phyloP scores from a whole-genome alignment of 768 basidiomycete genomes.

The Ephemerocybe angulata region DNA sequence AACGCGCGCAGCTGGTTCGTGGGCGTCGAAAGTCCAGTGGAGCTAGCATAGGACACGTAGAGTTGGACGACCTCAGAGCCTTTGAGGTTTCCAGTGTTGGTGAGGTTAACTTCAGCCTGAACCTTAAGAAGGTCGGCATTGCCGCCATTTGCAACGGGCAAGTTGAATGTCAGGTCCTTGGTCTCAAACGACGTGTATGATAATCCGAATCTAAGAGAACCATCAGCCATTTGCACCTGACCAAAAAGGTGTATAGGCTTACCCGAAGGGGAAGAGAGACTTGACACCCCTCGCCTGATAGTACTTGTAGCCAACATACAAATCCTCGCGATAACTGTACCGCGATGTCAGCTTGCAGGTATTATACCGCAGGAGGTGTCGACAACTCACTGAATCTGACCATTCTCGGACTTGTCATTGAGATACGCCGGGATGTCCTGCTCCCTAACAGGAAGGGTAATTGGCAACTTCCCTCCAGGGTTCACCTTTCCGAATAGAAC shows the following conservation, averaged over 20 bases:
- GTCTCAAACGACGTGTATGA: slow-evolving; percentile 72
- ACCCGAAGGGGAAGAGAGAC: slow-evolving; percentile 70
- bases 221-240: background rate
- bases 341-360: background rate
- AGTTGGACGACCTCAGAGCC: slow-evolving; percentile 69
- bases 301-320: slow-evolving; percentile 70
- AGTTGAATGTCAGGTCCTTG: slow-evolving; percentile 39
- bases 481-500: slow-evolving; percentile 62
- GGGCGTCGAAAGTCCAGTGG: slow-evolving; percentile 51
- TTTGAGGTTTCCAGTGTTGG: slow-evolving; percentile 47
- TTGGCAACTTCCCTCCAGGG: slow-evolving; percentile 55
- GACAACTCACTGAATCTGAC: slow-evolving; percentile 39
- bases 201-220: slow-evolving; percentile 43
- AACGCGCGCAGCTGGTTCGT: slow-evolving; percentile 63
- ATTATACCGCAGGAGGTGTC: background rate
- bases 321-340: slow-evolving; percentile 52
- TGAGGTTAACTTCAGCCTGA: slow-evolving; percentile 44
- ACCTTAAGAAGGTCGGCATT: slow-evolving; percentile 29
- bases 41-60: slow-evolving; percentile 54
- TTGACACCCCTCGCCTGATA: slow-evolving; percentile 51
- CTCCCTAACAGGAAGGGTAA: slow-evolving; percentile 56
- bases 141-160: slow-evolving; percentile 13
- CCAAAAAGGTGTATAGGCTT: slow-evolving; percentile 15
- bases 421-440: slow-evolving; percentile 62
- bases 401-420: slow-evolving; percentile 57